These are phyloP conservation scores for Didymella arachidicola DNA, from an alignment of 2,329 filamentous ascomycete genomes.

Conservation along the genomic window DNA sequence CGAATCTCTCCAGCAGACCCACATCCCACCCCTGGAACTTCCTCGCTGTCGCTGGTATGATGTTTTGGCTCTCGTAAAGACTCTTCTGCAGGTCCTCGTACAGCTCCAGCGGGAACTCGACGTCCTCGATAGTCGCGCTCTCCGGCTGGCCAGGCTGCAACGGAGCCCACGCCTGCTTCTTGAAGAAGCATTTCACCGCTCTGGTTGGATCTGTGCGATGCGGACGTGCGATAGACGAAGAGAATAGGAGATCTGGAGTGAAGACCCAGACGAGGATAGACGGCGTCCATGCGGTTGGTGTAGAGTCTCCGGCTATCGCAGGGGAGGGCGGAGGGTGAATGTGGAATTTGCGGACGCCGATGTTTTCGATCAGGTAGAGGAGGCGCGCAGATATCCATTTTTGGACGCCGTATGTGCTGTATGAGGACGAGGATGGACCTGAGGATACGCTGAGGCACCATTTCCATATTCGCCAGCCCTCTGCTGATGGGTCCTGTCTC, in stretches of 20 bases:
- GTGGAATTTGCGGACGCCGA: conserved; percentile 64
- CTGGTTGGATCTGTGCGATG: conserved; percentile 51
- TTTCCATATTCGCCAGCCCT: conserved; percentile 61
- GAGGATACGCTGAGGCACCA: conserved; percentile 52
- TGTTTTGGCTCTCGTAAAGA: conserved; percentile 58
- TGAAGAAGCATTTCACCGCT: conserved; percentile 67
- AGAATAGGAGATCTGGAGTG: conserved; percentile 66
- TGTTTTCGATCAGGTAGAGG: conserved; percentile 63
- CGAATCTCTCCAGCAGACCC: conserved; percentile 66
- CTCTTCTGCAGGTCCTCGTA: conserved; percentile 56
- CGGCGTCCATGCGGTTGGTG: conserved; percentile 11
- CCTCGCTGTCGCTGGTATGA: conserved; percentile 65
- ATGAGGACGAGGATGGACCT: conserved; percentile 10
- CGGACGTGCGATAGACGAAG: conserved; percentile 51
- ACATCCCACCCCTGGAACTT: conserved; percentile 72
- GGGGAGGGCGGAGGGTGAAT: conserved; percentile 50
- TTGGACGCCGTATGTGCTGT: conserved; percentile 33
- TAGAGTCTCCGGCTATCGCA: conserved; percentile 5
- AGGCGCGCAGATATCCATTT: conserved; percentile 64
- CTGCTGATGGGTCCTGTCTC: conserved; percentile 52
- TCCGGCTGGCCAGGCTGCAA: conserved; percentile 45
- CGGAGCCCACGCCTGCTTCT: conserved; percentile 42
- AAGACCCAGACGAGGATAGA: conserved; percentile 64
- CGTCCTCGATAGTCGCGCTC: conserved; percentile 58
- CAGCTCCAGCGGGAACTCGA: conserved; percentile 60